Conservation (phyloP, 2,329 filamentous ascomycete genomes). For the Fusarium devonianum region DNA sequence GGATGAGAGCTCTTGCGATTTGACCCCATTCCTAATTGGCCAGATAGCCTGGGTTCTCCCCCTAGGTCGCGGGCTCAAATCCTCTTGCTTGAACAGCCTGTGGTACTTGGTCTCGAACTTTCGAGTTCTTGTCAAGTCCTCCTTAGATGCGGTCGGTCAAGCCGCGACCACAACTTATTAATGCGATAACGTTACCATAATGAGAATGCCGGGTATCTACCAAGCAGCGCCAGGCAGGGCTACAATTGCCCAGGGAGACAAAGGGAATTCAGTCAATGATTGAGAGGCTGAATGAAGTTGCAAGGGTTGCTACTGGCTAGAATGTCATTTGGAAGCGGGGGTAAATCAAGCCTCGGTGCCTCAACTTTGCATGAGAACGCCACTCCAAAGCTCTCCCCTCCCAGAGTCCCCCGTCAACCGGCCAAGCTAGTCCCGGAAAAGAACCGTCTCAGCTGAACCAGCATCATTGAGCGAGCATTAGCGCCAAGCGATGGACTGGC, state of each 20-base stretch:
- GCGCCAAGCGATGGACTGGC: slow-evolving; percentile 21
- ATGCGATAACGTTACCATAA: slow-evolving; percentile 12
- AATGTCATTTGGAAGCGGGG: neutral
- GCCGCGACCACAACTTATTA: slow-evolving; percentile 16
- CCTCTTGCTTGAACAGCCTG: too few species aligned
- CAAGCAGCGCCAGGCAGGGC: neutral
- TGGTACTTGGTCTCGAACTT: slow-evolving; percentile 2
- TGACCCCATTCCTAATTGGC: too few species aligned
- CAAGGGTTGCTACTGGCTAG: slow-evolving; percentile 28
- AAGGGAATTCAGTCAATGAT: slow-evolving; percentile 33
- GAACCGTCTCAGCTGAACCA: slow-evolving; percentile 42
- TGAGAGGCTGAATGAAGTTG: slow-evolving; percentile 10
- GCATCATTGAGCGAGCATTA: slow-evolving; percentile 31
- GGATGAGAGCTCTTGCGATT: too few species aligned
- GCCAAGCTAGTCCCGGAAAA: too few species aligned
- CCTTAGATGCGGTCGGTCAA: too few species aligned
- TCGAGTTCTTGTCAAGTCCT: neutral
- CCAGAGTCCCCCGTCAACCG: too few species aligned
- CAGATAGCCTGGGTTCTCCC: too few species aligned
- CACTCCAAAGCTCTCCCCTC: too few species aligned
- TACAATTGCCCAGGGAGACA: slow-evolving; percentile 5
- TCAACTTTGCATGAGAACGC: too few species aligned
- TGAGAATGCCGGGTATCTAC: neutral
- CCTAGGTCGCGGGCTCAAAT: too few species aligned
- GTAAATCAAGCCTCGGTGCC: slow-evolving; percentile 12